Conservation (phyloP, 1,284 basidiomycete species). For the Sporisorium reilianum region DNA sequence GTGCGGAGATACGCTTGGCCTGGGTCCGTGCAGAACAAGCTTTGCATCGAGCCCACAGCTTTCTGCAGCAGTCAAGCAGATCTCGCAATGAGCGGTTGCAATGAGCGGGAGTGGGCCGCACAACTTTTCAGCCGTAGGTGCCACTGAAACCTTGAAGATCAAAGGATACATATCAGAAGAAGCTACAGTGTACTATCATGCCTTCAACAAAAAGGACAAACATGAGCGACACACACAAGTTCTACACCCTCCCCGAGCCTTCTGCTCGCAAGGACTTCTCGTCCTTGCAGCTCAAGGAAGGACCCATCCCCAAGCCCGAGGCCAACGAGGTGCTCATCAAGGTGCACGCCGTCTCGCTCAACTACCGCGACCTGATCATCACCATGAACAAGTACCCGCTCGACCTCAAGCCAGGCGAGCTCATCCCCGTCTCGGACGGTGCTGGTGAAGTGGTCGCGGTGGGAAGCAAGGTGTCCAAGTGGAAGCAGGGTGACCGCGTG, state of each 20-base stretch:
- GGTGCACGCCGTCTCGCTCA: slow-evolving; percentile 70
- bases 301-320: slow-evolving; percentile 50
- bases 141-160: too few species aligned
- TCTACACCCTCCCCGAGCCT: slow-evolving; percentile 39
- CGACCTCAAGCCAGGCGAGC: slow-evolving; percentile 43
- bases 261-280: slow-evolving; percentile 42
- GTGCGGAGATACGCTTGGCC: neutral
- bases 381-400: slow-evolving; percentile 44
- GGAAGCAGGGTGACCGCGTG: slow-evolving; percentile 75
- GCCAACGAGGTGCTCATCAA: slow-evolving; percentile 59
- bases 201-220: too few species aligned
- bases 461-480: slow-evolving; percentile 73
- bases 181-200: too few species aligned
- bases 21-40: neutral
- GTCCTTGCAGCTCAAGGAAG: slow-evolving; percentile 40
- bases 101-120: too few species aligned
- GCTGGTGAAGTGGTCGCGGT: slow-evolving; percentile 76
- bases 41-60: too few species aligned
- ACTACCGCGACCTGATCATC: slow-evolving; percentile 67
- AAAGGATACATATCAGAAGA: too few species aligned
- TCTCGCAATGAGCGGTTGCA: too few species aligned
- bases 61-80: too few species aligned
- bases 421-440: slow-evolving; percentile 76
- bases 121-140: too few species aligned
- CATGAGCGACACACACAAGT: slow-evolving; percentile 44